Evolutionary conservation across 83 land plant genomes (phyloP).

Genomic region (Diphasiastrum complanatum): DNA sequence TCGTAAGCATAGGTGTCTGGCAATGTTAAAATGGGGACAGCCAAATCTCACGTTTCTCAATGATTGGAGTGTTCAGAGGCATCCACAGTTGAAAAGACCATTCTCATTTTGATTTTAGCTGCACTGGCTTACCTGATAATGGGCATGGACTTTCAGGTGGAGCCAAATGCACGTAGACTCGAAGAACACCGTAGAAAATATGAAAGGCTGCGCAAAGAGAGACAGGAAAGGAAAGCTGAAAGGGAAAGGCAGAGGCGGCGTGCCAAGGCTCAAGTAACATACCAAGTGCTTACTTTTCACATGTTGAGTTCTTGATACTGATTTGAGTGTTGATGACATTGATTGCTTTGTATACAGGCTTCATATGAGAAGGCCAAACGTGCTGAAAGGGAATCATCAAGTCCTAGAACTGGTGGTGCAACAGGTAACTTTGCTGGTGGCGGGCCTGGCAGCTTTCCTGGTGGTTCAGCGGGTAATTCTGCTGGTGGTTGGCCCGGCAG

Average conservation of each 20-base stretch:
- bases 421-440: slow-evolving; percentile 20
- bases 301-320: neutral
- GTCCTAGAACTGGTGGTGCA: slow-evolving; percentile 29
- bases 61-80: too few species aligned
- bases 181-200: slow-evolving; percentile 89
- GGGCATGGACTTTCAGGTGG: slow-evolving; percentile 48
- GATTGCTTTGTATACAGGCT: slow-evolving; percentile 43
- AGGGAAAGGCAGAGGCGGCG: slow-evolving; percentile 47
- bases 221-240: slow-evolving; percentile 45
- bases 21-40: too few species aligned
- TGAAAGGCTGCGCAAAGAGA: slow-evolving; percentile 64
- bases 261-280: slow-evolving; percentile 70
- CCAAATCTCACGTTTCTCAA: too few species aligned
- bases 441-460: slow-evolving; percentile 27
- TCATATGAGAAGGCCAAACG: slow-evolving; percentile 82
- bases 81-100: too few species aligned
- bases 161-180: slow-evolving; percentile 84
- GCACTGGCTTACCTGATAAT: neutral
- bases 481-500: slow-evolving; percentile 73
- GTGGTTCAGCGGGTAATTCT: slow-evolving; percentile 60
- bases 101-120: neutral
- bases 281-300: too few species aligned
- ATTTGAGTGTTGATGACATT: neutral
- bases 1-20: too few species aligned
- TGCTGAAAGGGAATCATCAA: slow-evolving; percentile 46